Base-by-base conservation (phyloP, 306 rosid species). In the Citrullus colocynthis region DNA sequence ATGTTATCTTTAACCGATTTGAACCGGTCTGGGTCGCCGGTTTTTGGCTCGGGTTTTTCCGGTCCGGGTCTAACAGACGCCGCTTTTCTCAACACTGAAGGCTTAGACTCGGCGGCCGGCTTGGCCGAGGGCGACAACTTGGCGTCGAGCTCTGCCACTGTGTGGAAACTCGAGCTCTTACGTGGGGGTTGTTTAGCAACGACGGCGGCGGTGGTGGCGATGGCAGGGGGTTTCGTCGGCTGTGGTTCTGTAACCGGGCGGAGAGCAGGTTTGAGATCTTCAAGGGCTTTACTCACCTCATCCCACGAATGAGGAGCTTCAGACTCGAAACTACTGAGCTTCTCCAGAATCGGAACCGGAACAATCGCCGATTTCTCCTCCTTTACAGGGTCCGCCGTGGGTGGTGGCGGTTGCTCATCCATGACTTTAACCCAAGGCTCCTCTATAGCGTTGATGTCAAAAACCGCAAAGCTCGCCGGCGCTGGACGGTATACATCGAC, bases 221-320 rank as follows among this genome's bases (percentile, higher is more conserved):
- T 66, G 9, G 52, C 17, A 48, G 6, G 54, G 54, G 45, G 45
- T 6, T 78, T 59, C 17, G 15, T 14, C 14, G 79, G 76, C 6
- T 52, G 7, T 2, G 61, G 62, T 20, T 13, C 76, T 48, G 57
- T 32, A 44, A 70, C 76, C 15, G 60, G 14, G 14, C 30, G 49
- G 34, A 69, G 52, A 10, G 80, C 56, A 32, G 97, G 89, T 81
- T 91, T 92, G 74, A 94, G 87, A 69, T 88, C 87, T 75, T 89
- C 84, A 4, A 92, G 83, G 9, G 90, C 86, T 74, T 89, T 90
- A 78, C 96, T 90, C 5, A 94, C 93, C 39, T 92, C 90, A 2
- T 84, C 94, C 97, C 98, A 94, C 0, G 98, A 83, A 67, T 85
- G 90, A n/a, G 97, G 95, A 6, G 87, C 80, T 2, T 90, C 90